These are phyloP conservation scores for Magnolia kwangsiensis DNA, from an alignment of 164 flowering plant species.

Conservation along the genomic window DNA sequence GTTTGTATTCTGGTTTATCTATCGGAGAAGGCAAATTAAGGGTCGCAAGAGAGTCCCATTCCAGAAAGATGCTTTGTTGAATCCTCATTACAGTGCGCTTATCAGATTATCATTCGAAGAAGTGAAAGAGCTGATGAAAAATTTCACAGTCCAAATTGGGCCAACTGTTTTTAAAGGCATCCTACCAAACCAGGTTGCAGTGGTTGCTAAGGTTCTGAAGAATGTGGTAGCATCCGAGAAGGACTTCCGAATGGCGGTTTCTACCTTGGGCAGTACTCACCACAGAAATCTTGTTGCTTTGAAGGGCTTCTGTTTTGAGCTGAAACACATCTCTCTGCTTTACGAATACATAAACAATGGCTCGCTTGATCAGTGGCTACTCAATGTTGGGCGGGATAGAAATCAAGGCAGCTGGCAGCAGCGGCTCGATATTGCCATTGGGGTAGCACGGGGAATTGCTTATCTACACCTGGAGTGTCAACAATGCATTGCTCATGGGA, in stretches of 20 bases:
- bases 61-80: slow-evolving; percentile 40
- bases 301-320: slow-evolving; percentile 54
- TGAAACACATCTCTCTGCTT: slow-evolving; percentile 28
- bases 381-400: slow-evolving; percentile 12
- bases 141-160: slow-evolving; percentile 38
- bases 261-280: slow-evolving; percentile 45
- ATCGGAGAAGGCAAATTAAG: slow-evolving; percentile 25
- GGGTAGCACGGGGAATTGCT: slow-evolving; percentile 46
- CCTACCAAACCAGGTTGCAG: slow-evolving; percentile 31
- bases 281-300: slow-evolving; percentile 47
- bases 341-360: slow-evolving; percentile 43
- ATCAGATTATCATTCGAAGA: slow-evolving; percentile 44
- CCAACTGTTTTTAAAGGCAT: slow-evolving; percentile 39
- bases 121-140: slow-evolving; percentile 36
- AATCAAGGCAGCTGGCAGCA: slow-evolving; percentile 27
- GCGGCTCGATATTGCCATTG: slow-evolving; percentile 43
- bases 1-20: slow-evolving; percentile 28
- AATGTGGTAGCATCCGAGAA: slow-evolving; percentile 33
- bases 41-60: slow-evolving; percentile 36
- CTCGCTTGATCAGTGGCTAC: slow-evolving; percentile 46
- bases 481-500: slow-evolving; percentile 46
- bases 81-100: slow-evolving; percentile 41
- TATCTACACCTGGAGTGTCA: slow-evolving; percentile 53
- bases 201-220: slow-evolving; percentile 37
- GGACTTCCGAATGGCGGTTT: slow-evolving; percentile 40